Base-by-base conservation (phyloP, 2,329 filamentous ascomycete genomes). In the Clathrospora elynae region DNA sequence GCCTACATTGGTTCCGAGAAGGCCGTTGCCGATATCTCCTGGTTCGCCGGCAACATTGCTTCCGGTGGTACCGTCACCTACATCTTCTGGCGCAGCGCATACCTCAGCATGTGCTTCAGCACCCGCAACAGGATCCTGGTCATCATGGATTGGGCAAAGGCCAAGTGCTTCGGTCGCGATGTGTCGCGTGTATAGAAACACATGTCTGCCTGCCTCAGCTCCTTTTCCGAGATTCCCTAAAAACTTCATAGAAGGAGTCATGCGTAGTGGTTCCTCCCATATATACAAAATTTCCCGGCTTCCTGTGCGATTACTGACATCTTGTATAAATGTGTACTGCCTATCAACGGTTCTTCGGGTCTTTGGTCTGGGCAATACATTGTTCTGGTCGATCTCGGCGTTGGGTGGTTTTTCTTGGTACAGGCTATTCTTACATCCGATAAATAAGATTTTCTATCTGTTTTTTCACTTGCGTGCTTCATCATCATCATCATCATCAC, bases 61-160 rank as follows among this genome's bases (percentile, higher is more conserved):
- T 89, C 86, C 31, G 93, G 92, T 68, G 93, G 93, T 69, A 89
- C 87, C 64, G 78, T 97, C 74, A 99, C 93, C 42, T 99, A 95
- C 77, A 82, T 96, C 59, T 99, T 99, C 84, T 99, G 93, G 93
- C 83, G 91, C 71, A 95, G 88, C 68, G 93, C 92, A 41, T 99
- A 99, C 74, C 78, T 99, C 72, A 96, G 90, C 80, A 99, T 99
- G 93, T 96, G 92, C 83, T 99, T 99, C 74, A 97, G 91, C 84
- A 91, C 89, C 51, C 90, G 93, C 62, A 99, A 99, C 78, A 86
- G 93, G 70, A 83, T 97, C 61, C 82, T 99, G 36, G 93, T 99
- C 61, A 77, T 89, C 55, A 79, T 96, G 64, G 93, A 99, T 76
- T 99, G 93, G 93, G 73, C 92, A 71, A 99, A 99, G 82, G 90